Conservation (phyloP, 371 early-diverging fungal species). For the Syncephalastrum contaminatum region DNA sequence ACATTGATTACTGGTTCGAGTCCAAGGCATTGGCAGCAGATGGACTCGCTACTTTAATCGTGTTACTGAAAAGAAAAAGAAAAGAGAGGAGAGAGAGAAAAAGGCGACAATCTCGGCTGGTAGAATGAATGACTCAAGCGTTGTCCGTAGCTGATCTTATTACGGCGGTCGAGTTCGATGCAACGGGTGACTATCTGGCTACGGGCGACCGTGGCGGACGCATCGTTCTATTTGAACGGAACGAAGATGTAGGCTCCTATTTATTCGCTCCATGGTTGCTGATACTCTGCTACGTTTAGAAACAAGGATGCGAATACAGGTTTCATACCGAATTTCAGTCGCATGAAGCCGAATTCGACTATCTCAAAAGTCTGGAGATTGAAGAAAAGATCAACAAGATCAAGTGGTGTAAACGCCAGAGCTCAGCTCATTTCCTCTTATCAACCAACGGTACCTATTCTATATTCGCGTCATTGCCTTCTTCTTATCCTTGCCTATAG, state of each 20-base stretch:
- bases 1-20: too few relatives aligned
- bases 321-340: slow-evolving; percentile 99
- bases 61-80: too few relatives aligned
- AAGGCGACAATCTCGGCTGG: too few relatives aligned
- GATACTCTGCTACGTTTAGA: slow-evolving; percentile 51
- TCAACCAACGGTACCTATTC: slow-evolving; percentile 87
- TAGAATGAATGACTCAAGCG: too few relatives aligned
- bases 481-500: slow-evolving; percentile 40
- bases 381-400: slow-evolving; percentile 99
- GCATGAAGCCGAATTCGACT: slow-evolving; percentile 99
- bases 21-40: too few relatives aligned
- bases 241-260: slow-evolving; percentile 78
- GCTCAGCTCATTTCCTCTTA: slow-evolving; percentile 93
- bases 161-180: slow-evolving; percentile 97
- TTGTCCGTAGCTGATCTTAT: slow-evolving; percentile 90
- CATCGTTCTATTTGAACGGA: slow-evolving; percentile 96
- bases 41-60: too few relatives aligned
- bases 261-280: neutral
- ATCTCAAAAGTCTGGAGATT: slow-evolving; percentile 98
- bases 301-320: slow-evolving; percentile 98
- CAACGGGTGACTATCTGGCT: slow-evolving; percentile 95
- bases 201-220: slow-evolving; percentile 96
- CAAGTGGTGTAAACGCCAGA: slow-evolving; percentile 94
- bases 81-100: too few relatives aligned
- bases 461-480: neutral